Evolutionary conservation across 331 rosid species (phyloP), one percentile per base, ranked within the genome.

Genomic region (Quercus lobata): DNA sequence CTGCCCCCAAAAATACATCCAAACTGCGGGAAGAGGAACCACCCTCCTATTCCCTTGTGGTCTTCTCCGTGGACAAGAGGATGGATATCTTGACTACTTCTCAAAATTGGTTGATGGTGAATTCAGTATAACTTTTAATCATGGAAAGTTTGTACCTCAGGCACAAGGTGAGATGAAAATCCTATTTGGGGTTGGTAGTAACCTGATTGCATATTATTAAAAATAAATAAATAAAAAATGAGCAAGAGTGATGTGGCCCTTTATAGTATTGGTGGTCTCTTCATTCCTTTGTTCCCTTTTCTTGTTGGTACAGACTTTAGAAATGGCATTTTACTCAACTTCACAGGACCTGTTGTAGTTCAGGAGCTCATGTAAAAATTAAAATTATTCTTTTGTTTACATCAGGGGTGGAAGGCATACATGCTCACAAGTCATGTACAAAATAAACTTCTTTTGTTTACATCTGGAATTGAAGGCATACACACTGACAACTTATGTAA

Each of bases 21-120:
- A 49, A 49, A 14, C 55, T 12, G 18, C 1, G 18, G 55, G 55
- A 49, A 49, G 18, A 14, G 18, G 55, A 49, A 49, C 18, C 1
- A 14, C 55, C 55, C 18, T 11, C 17, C 18, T 14, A 49, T 49
- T 49, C 17, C 15, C 55, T 49, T 49, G 18, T 49, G 55, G 5
- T 49, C 55, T 35, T 44, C 21, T 52, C n/a, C 55, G 54, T 52
- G 15, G 56, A 76, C 66, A 62, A 24, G 34, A 66, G 34, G 55
- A 57, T 57, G 72, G 69, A 80, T 73, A 74, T 61, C 70, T 74
- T 37, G 77, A 55, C 69, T 80, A 62, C 55, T 49, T 49, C 54
- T 49, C 55, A 49, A 49, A 49, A 49, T 14, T 15, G 17, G 55
- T 49, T 49, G 17, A 46, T 29, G 52, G 65, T 83, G 62, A 65